Base-by-base conservation (phyloP, 2,329 filamentous ascomycete genomes). In the Domatiomyces catenatus region DNA sequence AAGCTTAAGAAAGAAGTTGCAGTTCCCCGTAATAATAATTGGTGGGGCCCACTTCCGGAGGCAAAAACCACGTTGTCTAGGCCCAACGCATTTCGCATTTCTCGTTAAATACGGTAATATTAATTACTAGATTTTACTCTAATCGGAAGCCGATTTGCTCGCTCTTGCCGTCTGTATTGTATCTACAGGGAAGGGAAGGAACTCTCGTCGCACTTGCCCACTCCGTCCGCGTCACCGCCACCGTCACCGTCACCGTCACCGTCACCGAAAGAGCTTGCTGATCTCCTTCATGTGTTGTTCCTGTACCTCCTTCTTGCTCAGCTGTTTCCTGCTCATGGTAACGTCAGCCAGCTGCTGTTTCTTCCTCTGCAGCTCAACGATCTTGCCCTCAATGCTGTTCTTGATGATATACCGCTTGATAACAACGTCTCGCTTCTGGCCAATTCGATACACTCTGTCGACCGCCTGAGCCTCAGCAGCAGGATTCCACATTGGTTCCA, bases 401-500 rank as follows among this genome's bases (percentile, higher is more conserved):
- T 77, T 74, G 87, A 96, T 96, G 60, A 96, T 83, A 65, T 86
- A 96, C 39, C 89, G 80, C 39, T 86, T 81, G 1, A 88, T 93
- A n/a, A 77, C 77, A 0, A 98, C 92, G 10, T 82, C 78, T n/a
- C 92, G 76, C 60, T 79, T 92, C 71, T 98, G 92, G 0, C 92
- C 89, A 1, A 95, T 72, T 17, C 89, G 81, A 65, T 94, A 89
- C 5, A 98, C 86, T 26, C 92, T 86, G 64, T 96, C 92, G 6
- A 96, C 77, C 1, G 92, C 92, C 68, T 98, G 92, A 4, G 88
- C 86, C 66, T 98, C 90, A 0, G 89, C 87, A 0, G 88, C 89
- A 0, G 92, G 92, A 62, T 98, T 98, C 71, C 90, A 98, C 63
- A 95, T 89, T 4, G 92, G 92, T 65, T 98, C 92, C 90, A 98